Evolutionary conservation across 805 yeast genomes (phyloP).

Genomic region (Yamadazyma insecticola): DNA sequence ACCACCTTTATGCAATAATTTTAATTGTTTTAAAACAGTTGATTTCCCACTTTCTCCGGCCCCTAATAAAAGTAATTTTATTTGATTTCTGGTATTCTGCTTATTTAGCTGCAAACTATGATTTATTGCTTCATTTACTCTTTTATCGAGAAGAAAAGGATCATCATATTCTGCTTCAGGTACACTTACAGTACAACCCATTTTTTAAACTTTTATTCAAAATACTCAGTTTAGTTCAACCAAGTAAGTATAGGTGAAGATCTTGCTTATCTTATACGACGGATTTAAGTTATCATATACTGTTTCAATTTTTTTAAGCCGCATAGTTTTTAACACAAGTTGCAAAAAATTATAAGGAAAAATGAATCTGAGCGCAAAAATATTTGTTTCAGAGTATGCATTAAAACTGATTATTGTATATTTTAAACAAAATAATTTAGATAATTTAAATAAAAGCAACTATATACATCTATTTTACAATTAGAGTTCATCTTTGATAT

Average conservation of each 20-base stretch:
- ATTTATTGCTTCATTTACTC: slow-evolving; percentile 61
- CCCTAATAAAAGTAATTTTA: slow-evolving; percentile 76
- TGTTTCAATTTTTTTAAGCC: too few relatives aligned
- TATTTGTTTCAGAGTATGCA: too few relatives aligned
- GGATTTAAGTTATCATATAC: too few relatives aligned
- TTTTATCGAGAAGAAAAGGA: slow-evolving; percentile 50
- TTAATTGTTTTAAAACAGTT: slow-evolving; percentile 86
- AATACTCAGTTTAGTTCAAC: background rate
- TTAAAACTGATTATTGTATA: too few relatives aligned
- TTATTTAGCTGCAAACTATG: slow-evolving; percentile 50
- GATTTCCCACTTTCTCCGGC: slow-evolving; percentile 96
- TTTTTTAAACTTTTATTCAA: slow-evolving; percentile 14
- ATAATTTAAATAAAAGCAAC: too few relatives aligned
- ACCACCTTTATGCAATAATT: slow-evolving; percentile 79
- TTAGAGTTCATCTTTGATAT: slow-evolving; percentile 9
- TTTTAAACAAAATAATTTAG: too few relatives aligned
- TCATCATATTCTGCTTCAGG: slow-evolving; percentile 38
- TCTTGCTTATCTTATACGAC: too few relatives aligned
- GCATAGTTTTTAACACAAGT: slow-evolving; percentile 4
- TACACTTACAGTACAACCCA: slow-evolving; percentile 72
- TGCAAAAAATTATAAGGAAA: too few relatives aligned
- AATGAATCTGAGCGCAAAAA: too few relatives aligned
- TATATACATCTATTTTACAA: too few relatives aligned
- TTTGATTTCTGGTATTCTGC: slow-evolving; percentile 51
- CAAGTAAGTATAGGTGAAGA: too few relatives aligned